Evolutionary conservation across 2,329 filamentous ascomycete genomes (phyloP).

Genomic region (Diplodia corticola): DNA sequence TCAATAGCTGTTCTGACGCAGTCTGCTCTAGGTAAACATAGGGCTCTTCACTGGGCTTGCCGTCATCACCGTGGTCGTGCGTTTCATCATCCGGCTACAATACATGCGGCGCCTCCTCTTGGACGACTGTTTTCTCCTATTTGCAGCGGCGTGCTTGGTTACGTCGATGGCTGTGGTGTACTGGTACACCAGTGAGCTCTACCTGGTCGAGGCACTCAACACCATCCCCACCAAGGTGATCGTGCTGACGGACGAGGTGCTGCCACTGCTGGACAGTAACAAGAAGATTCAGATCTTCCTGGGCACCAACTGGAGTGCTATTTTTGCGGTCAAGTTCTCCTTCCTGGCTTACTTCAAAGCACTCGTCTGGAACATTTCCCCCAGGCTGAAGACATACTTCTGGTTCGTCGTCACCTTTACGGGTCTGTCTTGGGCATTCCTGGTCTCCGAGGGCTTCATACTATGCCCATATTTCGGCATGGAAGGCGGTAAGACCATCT

Average conservation of each 20-base stretch:
- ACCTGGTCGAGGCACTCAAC: background rate
- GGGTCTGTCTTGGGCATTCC: too few relatives aligned
- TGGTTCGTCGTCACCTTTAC: too few relatives aligned
- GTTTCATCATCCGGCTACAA: background rate
- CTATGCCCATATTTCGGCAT: too few relatives aligned
- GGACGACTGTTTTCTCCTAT: background rate
- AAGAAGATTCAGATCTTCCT: background rate
- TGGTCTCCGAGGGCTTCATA: too few relatives aligned
- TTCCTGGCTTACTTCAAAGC: conserved; percentile 15
- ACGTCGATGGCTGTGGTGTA: background rate
- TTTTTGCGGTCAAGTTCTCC: conserved; percentile 17
- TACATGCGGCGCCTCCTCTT: background rate
- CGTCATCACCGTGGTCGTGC: background rate
- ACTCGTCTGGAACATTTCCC: background rate
- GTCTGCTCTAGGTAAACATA: background rate
- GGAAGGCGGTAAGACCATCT: too few relatives aligned
- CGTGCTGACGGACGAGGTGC: background rate
- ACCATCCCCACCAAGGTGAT: background rate
- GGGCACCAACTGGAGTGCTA: conserved; percentile 2
- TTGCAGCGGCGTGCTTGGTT: background rate
- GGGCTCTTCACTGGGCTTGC: background rate
- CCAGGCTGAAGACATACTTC: too few relatives aligned
- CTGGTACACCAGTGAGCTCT: background rate
- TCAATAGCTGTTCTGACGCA: too few relatives aligned
- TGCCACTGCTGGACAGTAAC: background rate